Evolutionary conservation across 2,329 filamentous ascomycete species (phyloP).

Genomic region (Pezicula carpinea): DNA sequence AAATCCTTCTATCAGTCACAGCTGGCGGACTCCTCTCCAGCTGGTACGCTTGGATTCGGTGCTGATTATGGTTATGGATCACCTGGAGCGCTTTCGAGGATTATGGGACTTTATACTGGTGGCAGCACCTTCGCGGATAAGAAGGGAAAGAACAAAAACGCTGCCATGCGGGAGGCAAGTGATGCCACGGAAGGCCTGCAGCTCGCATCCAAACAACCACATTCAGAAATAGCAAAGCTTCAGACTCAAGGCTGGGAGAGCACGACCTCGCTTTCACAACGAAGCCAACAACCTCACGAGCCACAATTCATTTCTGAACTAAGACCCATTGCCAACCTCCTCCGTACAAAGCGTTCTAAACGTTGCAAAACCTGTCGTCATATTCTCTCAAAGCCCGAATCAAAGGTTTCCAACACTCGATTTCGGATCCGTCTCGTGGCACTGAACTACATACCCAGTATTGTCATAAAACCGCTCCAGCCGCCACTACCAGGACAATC

Average conservation of each 20-base stretch:
- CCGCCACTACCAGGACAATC: constrained; percentile 22
- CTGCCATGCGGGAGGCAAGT: constrained; percentile 76
- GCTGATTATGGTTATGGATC: constrained; percentile 59
- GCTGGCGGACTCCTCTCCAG: constrained; percentile 55
- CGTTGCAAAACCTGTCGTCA: constrained; percentile 89
- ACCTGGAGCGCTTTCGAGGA: constrained; percentile 75
- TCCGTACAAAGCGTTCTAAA: constrained; percentile 90
- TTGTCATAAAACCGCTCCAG: constrained; percentile 64
- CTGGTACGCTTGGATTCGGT: constrained; percentile 51
- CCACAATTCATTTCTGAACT: constrained; percentile 64
- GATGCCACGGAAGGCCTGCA: constrained; percentile 67
- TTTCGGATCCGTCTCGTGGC: constrained; percentile 93
- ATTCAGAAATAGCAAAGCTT: constrained; percentile 58
- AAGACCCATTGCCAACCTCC: constrained; percentile 73
- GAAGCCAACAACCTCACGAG: constrained; percentile 41
- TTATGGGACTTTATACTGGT: constrained; percentile 84
- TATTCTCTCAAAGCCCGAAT: constrained; percentile 91
- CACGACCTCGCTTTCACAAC: constrained; percentile 51
- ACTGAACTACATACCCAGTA: constrained; percentile 78
- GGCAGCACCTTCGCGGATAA: constrained; percentile 53
- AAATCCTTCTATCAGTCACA: constrained; percentile 80
- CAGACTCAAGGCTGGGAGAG: constrained; percentile 57
- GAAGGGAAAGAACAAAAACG: constrained; percentile 61
- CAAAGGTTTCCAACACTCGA: constrained; percentile 80
- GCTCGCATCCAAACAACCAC: constrained; percentile 39